phyloP scores from a whole-genome alignment of 768 basidiomycete genomes.

The Pulveroboletus sp. region DNA sequence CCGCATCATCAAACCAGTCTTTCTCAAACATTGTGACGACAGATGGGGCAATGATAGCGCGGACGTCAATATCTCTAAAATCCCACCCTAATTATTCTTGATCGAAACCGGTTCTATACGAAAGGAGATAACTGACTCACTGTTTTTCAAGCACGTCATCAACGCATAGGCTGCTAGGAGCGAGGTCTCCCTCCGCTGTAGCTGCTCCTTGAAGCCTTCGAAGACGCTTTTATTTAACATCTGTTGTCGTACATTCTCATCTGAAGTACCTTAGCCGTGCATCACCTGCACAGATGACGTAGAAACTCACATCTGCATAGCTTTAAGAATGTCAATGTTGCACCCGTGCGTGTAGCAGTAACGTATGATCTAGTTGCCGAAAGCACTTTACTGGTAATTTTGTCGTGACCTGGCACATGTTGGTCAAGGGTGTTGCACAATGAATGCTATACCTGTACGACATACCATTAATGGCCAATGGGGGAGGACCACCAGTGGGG shows the following conservation, averaged over 20 bases:
- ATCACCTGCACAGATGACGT: background rate
- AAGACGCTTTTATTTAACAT: background rate
- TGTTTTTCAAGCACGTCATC: background rate
- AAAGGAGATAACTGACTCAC: background rate
- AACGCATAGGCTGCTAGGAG: conserved; percentile 12
- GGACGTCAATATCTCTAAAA: too few species aligned
- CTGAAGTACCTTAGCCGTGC: too few species aligned
- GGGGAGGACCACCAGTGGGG: too few species aligned
- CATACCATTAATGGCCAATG: too few species aligned
- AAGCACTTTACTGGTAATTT: too few species aligned
- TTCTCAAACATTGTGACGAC: background rate
- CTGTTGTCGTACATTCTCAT: too few species aligned
- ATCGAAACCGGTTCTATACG: background rate
- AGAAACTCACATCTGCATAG: conserved; percentile 5
- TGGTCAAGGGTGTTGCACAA: too few species aligned
- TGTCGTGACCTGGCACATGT: too few species aligned
- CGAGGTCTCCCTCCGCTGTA: background rate
- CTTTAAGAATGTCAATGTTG: conserved; percentile 1
- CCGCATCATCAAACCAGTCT: conserved; percentile 5
- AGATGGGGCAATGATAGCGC: background rate
- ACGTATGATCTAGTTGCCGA: too few species aligned
- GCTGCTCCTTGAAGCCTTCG: background rate
- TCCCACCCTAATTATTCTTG: background rate
- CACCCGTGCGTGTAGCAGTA: too few species aligned
- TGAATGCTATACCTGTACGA: too few species aligned